Conservation (phyloP, 2,329 filamentous ascomycete genomes). For the Pleomassaria siparia region DNA sequence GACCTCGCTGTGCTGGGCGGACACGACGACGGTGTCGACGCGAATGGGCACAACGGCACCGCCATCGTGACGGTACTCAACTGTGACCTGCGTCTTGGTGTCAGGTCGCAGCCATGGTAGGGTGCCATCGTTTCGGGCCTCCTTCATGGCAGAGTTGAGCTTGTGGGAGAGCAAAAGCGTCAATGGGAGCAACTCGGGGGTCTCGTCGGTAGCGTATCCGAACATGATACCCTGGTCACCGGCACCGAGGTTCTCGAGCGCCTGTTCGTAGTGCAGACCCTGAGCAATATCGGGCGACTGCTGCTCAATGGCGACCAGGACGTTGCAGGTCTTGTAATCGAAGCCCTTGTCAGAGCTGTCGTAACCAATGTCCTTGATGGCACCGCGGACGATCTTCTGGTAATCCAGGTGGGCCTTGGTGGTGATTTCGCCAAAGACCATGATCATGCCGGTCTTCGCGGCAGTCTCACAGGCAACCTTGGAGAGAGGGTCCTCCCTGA, state of each 20-base stretch:
- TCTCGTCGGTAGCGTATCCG: conserved; percentile 99
- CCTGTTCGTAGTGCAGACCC: conserved; percentile 97
- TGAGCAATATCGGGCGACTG: conserved; percentile 99
- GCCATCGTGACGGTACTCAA: conserved; percentile 97
- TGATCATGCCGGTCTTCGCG: conserved; percentile 99
- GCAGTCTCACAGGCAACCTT: conserved; percentile 99
- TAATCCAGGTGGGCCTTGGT: conserved; percentile 96
- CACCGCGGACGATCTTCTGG: conserved; percentile 92
- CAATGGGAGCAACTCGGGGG: conserved; percentile 92
- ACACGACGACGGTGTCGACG: conserved; percentile 96
- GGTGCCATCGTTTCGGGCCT: conserved; percentile 81
- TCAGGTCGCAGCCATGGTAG: conserved; percentile 95
- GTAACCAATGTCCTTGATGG: conserved; percentile 99
- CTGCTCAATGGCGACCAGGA: conserved; percentile 98
- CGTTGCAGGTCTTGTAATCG: conserved; percentile 99
- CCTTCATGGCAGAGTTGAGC: conserved; percentile 93
- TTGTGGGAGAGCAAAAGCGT: conserved; percentile 94
- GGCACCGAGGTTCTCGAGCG: conserved; percentile 94
- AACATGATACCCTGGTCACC: conserved; percentile 99
- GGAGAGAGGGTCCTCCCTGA: conserved; percentile 91
- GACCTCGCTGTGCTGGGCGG: conserved; percentile 86
- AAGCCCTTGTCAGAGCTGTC: conserved; percentile 97
- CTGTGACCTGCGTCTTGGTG: conserved; percentile 99
- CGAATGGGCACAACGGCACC: conserved; percentile 89
- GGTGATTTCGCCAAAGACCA: conserved; percentile 84